Evolutionary conservation across 1,139 yeast species (phyloP), one percentile per base, ranked within the genome.

Genomic region (Zygoascus meyerae): DNA sequence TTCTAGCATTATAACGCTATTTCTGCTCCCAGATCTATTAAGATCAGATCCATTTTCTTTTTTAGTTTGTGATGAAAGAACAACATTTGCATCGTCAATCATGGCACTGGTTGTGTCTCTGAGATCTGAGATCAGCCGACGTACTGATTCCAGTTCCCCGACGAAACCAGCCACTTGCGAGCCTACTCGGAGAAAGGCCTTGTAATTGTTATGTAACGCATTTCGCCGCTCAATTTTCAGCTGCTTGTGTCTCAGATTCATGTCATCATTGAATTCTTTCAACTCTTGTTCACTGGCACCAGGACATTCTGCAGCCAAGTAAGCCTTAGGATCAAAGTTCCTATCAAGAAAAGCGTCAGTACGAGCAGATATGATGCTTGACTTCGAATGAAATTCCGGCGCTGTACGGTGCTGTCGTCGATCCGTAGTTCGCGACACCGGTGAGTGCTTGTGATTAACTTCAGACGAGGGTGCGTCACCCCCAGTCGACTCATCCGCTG

Each of bases 281-380:
- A 87, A 81, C 52, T 83, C 87, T 1, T 79, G 70, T 1, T 92
- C 90, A 2, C 83, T 77, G 0, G 90, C 89, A 48, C 78, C 78
- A 12, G 78, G 70, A 49, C 84, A 63, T 49, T 79, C 77, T 7
- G 71, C 67, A 12, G 74, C 69, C 12, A 85, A 78, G 58, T 75
- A 80, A 4, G 66, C 56, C 42, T 73, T 73, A 2, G 84, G 78
- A 52, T 75, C 71, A 51, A 75, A 75, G 7, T 63, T 52, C 2
- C 68, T 66, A 3, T 66, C 58, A 14, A 50, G 47, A 32, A 57
- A 48, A 35, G 48, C 48, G 18, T 45, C 44, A 10, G 21, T 21
- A 10, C 10, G 29, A 12, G 32, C 41, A 1, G 41, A 30, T 4
- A 30, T 16, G 3, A 33, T 14, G 11, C 37, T 21, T 18, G 37